phyloP scores from a whole-genome alignment of 352 stramenopile species.

The Pelagophyceae sp. region DNA sequence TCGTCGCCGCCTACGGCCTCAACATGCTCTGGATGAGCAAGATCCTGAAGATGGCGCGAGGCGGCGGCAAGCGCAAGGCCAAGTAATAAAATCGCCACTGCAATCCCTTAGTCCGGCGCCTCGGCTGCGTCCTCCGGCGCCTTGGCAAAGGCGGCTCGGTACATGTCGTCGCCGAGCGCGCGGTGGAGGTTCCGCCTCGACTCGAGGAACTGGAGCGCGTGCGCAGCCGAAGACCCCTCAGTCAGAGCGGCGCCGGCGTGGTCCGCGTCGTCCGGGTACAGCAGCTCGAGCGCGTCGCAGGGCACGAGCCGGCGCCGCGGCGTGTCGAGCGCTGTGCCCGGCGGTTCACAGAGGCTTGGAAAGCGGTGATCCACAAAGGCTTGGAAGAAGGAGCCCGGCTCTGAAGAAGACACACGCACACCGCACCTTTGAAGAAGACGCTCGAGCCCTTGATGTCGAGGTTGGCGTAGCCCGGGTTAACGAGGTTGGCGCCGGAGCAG shows the following conservation, averaged over 20 bases:
- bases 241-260: not conserved
- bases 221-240: not conserved
- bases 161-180: not conserved
- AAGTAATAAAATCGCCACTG: no score
- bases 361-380: not conserved
- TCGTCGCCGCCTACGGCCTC: not conserved
- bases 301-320: not conserved
- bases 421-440: constrained; percentile 1
- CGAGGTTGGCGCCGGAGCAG: not conserved
- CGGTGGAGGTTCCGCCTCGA: not conserved
- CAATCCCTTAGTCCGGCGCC: no score
- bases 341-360: not conserved
- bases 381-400: not conserved
- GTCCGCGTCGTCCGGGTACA: not conserved
- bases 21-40: not conserved
- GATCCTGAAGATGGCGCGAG: not conserved
- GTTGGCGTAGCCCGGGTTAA: not conserved
- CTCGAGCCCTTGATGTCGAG: not conserved
- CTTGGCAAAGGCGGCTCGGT: no score
- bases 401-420: not conserved
- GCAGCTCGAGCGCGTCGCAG: not conserved
- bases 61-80: no score
- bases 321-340: not conserved
- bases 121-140: no score
- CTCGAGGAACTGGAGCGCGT: not conserved